These are phyloP conservation scores for Bathelium albidoporum DNA, from an alignment of 495 filamentous ascomycete genomes.

Conservation along the genomic window DNA sequence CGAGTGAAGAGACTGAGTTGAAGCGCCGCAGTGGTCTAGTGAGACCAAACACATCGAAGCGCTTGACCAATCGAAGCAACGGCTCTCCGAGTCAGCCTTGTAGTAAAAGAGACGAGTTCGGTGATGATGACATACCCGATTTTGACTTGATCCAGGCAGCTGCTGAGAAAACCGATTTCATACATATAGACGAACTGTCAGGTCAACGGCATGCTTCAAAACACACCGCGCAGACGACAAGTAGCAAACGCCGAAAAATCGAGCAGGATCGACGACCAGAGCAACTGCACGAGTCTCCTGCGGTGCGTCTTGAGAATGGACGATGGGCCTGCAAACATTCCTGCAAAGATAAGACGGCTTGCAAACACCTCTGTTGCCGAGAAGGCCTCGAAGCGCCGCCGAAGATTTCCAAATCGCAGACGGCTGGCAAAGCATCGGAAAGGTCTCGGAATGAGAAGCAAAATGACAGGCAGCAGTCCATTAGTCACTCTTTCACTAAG, in stretches of 20 bases:
- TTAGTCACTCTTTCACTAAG: conserved; percentile 10
- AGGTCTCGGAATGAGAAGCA: conserved; percentile 2
- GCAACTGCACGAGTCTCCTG: conserved; percentile 27
- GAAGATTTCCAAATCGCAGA: conserved; percentile 39
- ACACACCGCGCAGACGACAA: neutral
- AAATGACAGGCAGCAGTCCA: neutral
- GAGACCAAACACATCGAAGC: conserved; percentile 16
- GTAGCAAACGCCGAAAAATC: conserved; percentile 16
- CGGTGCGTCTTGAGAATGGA: conserved; percentile 60
- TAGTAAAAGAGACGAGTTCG: conserved; percentile 39
- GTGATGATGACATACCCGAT: conserved; percentile 47
- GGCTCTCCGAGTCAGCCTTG: neutral
- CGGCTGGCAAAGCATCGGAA: conserved; percentile 23
- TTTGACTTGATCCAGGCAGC: conserved; percentile 41
- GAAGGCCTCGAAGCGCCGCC: conserved; percentile 74
- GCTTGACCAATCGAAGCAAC: conserved; percentile 5
- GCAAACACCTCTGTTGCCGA: conserved; percentile 80
- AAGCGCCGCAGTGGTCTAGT: neutral
- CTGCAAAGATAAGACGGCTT: conserved; percentile 68
- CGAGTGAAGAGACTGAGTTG: conserved; percentile 9
- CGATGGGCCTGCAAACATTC: conserved; percentile 81
- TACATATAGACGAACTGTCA: conserved; percentile 38
- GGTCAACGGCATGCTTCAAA: conserved; percentile 8
- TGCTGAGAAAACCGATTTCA: conserved; percentile 31
- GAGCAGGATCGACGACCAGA: conserved; percentile 6